Conservation (phyloP, 1,139 yeast genomes). For the Sugiyamaella sp. region DNA sequence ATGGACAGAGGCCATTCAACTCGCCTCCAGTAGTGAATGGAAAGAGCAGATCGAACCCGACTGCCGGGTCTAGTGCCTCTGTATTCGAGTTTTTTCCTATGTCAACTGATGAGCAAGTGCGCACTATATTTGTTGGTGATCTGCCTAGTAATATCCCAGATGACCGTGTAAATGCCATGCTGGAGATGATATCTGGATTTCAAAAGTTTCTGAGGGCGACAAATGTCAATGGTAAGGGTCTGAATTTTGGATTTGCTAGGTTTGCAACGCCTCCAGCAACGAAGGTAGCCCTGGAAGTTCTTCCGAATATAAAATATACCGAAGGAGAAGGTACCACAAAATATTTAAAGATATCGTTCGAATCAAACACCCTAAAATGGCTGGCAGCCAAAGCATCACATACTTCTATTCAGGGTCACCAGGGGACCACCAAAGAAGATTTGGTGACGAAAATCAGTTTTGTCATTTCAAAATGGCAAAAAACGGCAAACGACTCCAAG, state of each 20-base stretch:
- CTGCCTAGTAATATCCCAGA: slow-evolving; percentile 41
- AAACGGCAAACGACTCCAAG: background rate
- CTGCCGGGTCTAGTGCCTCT: background rate
- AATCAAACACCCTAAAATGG: slow-evolving; percentile 16
- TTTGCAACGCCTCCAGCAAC: slow-evolving; percentile 30
- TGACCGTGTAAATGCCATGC: slow-evolving; percentile 31
- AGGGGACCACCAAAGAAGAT: slow-evolving; percentile 6
- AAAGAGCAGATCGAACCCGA: background rate
- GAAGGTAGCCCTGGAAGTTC: slow-evolving; percentile 32
- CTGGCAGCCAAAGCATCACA: slow-evolving; percentile 14
- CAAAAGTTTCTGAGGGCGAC: slow-evolving; percentile 31
- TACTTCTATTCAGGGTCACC: slow-evolving; percentile 1
- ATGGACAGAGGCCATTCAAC: background rate
- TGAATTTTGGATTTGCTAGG: slow-evolving; percentile 34
- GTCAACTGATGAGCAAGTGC: slow-evolving; percentile 38
- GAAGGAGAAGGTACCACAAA: background rate
- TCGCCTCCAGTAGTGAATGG: slow-evolving; percentile 7
- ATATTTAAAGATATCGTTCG: slow-evolving; percentile 14
- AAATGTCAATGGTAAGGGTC: slow-evolving; percentile 29
- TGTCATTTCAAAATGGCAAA: slow-evolving; percentile 12
- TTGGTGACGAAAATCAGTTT: slow-evolving; percentile 6
- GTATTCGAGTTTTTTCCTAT: slow-evolving; percentile 26
- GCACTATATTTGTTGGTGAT: slow-evolving; percentile 39
- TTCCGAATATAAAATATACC: slow-evolving; percentile 29
- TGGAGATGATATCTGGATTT: slow-evolving; percentile 35